These are phyloP conservation scores for Verticillium isaacii DNA, from an alignment of 2,329 filamentous ascomycete genomes.

Conservation along the genomic window DNA sequence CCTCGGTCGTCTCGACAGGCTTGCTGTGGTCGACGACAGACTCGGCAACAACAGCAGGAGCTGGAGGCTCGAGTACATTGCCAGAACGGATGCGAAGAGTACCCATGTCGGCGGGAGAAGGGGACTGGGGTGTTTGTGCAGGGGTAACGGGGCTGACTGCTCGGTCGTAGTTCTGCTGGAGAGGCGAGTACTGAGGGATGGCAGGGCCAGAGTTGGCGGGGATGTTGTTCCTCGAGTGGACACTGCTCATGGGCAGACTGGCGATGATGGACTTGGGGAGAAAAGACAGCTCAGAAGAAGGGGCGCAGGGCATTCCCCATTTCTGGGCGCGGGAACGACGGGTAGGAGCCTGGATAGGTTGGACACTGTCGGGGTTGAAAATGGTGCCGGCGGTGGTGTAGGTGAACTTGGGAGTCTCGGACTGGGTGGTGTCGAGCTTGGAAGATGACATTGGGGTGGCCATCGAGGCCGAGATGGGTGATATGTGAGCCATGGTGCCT, in stretches of 20 bases:
- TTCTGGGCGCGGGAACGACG: slow-evolving; percentile 44
- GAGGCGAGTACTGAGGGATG: slow-evolving; percentile 39
- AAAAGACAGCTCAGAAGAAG: slow-evolving; percentile 24
- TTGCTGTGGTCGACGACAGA: slow-evolving; percentile 17
- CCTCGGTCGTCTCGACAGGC: slow-evolving; percentile 15
- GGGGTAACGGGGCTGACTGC: slow-evolving; percentile 34
- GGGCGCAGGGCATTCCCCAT: slow-evolving; percentile 24
- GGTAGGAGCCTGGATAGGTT: slow-evolving; percentile 45
- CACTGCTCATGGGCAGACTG: slow-evolving; percentile 1
- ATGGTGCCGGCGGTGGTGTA: slow-evolving; percentile 55
- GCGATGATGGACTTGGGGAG: slow-evolving; percentile 31
- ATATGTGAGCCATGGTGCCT: slow-evolving; percentile 23
- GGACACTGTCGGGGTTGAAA: slow-evolving; percentile 41
- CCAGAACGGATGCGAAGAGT: slow-evolving; percentile 21
- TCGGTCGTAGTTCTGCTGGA: slow-evolving; percentile 51
- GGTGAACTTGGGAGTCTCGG: slow-evolving; percentile 25
- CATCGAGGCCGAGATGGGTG: slow-evolving; percentile 15
- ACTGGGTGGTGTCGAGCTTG: background rate
- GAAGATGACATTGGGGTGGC: slow-evolving; percentile 3
- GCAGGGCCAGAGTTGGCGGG: background rate
- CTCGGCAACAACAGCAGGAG: slow-evolving; percentile 7
- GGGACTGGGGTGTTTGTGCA: background rate
- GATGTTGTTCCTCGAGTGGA: background rate
- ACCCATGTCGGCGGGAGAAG: slow-evolving; percentile 8
- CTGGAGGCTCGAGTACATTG: slow-evolving; percentile 15